phyloP scores from a whole-genome alignment of 257 asterid species.

The Jacaranda copaia region DNA sequence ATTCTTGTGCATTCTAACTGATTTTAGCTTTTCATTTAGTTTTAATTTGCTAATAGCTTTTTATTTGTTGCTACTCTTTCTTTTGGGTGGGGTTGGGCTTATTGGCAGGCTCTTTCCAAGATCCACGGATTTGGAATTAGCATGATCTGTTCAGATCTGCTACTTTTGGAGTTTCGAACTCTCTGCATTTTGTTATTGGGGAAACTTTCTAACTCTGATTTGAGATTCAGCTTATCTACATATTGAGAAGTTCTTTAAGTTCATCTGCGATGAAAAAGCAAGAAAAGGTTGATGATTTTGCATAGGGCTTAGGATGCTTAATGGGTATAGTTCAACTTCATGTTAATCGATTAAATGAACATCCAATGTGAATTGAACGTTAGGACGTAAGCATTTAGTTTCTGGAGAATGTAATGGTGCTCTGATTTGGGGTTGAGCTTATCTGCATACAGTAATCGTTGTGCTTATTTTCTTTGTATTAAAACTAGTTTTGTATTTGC shows the following conservation, averaged over 20 bases:
- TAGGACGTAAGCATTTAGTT: neutral
- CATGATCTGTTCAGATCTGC: conserved; percentile 44
- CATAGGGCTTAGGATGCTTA: conserved; percentile 6
- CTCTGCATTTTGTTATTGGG: conserved; percentile 26
- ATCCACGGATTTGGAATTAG: conserved; percentile 16
- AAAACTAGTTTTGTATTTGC: neutral
- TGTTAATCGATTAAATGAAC: conserved; percentile 5
- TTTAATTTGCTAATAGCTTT: neutral
- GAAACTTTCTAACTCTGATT: neutral
- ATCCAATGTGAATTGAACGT: conserved; percentile 12
- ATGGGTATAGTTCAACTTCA: neutral
- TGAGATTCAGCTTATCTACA: conserved; percentile 28
- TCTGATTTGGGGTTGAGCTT: neutral
- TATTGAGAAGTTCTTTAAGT: conserved; percentile 20
- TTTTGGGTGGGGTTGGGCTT: neutral
- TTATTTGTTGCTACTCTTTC: neutral
- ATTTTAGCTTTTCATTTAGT: neutral
- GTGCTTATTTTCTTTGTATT: neutral
- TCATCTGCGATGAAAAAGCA: neutral
- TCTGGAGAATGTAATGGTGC: conserved; percentile 17
- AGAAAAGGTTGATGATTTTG: conserved; percentile 3
- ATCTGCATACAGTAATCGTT: neutral
- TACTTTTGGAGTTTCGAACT: conserved; percentile 25
- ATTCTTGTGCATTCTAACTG: neutral
- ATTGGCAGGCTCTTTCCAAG: conserved; percentile 12